phyloP scores from a whole-genome alignment of 1,284 basidiomycete species.

The Trichosporon coremiiforme region DNA sequence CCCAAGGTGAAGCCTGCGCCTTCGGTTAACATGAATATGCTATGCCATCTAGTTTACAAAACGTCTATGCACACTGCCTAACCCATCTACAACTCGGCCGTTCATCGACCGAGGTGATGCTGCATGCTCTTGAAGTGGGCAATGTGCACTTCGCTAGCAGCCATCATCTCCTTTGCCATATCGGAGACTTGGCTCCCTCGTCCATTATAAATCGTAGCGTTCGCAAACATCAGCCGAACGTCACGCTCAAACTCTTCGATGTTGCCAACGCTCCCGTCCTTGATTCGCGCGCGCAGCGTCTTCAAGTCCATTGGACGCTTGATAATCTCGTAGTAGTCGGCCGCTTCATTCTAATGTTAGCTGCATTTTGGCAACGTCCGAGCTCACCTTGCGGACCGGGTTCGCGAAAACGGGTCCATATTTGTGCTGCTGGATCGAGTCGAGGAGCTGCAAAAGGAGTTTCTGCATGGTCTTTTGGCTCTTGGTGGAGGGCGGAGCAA shows the following conservation, averaged over 20 bases:
- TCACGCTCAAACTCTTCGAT: constrained; percentile 86
- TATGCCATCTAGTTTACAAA: constrained; percentile 15
- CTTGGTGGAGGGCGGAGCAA: constrained; percentile 22
- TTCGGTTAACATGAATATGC: not conserved
- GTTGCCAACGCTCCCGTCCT: constrained; percentile 75
- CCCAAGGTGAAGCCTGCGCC: no score
- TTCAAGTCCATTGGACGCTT: constrained; percentile 89
- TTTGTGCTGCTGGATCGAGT: constrained; percentile 76
- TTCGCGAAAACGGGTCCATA: constrained; percentile 87
- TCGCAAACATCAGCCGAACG: constrained; percentile 89
- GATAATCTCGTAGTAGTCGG: constrained; percentile 86
- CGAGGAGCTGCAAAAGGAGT: constrained; percentile 75
- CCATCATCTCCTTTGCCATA: constrained; percentile 94
- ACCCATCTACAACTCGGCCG: not conserved
- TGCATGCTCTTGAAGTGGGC: constrained; percentile 64
- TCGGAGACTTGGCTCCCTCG: constrained; percentile 76
- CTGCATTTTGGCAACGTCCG: not conserved
- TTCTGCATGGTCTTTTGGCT: constrained; percentile 61
- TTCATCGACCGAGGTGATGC: constrained; percentile 37
- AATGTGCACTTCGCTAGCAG: constrained; percentile 75
- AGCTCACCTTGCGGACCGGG: constrained; percentile 70
- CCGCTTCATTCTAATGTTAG: constrained; percentile 55
- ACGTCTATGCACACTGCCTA: constrained; percentile 1
- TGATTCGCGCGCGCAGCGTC: constrained; percentile 77
- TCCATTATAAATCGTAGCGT: constrained; percentile 93